Evolutionary conservation across 495 filamentous ascomycete species (phyloP).

Genomic region (Hypomontagnella monticulosa): DNA sequence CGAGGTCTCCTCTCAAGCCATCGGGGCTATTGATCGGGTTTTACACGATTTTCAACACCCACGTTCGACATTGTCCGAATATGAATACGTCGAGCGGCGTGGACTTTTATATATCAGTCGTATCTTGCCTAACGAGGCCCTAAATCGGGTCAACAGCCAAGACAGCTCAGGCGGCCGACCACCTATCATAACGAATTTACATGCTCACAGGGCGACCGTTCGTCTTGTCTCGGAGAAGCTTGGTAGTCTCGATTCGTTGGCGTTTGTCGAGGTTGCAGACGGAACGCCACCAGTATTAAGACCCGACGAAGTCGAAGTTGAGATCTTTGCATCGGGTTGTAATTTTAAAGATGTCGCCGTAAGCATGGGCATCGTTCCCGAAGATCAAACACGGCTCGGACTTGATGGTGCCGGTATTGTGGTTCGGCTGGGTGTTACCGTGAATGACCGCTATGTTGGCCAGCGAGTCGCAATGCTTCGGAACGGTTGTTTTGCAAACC

Average conservation of each 20-base stretch:
- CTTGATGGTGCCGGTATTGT: slow-evolving; percentile 53
- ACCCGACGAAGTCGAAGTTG: slow-evolving; percentile 49
- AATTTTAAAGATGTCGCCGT: slow-evolving; percentile 52
- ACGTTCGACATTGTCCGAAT: slow-evolving; percentile 22
- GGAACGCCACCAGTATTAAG: not conserved
- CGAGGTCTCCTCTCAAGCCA: slow-evolving; percentile 11
- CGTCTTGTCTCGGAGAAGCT: slow-evolving; percentile 35
- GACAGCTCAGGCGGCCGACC: not conserved
- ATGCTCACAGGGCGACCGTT: slow-evolving; percentile 14
- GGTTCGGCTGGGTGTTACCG: slow-evolving; percentile 45
- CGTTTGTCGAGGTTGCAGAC: slow-evolving; percentile 25
- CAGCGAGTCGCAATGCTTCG: slow-evolving; percentile 47
- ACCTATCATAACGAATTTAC: not conserved
- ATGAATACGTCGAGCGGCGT: slow-evolving; percentile 46
- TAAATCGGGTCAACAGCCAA: slow-evolving; percentile 34
- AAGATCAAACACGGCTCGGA: slow-evolving; percentile 43
- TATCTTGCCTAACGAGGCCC: slow-evolving; percentile 15
- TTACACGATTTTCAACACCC: too few relatives aligned
- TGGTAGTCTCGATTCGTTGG: slow-evolving; percentile 32
- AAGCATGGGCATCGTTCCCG: slow-evolving; percentile 51
- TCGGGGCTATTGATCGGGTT: slow-evolving; percentile 5
- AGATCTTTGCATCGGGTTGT: slow-evolving; percentile 43
- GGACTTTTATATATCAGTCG: slow-evolving; percentile 44
- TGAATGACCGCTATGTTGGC: slow-evolving; percentile 44
- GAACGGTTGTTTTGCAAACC: slow-evolving; percentile 44